Evolutionary conservation across 805 yeast species (phyloP), one percentile per base, ranked within the genome.

Genomic region (Metschnikowia gelsemii): DNA sequence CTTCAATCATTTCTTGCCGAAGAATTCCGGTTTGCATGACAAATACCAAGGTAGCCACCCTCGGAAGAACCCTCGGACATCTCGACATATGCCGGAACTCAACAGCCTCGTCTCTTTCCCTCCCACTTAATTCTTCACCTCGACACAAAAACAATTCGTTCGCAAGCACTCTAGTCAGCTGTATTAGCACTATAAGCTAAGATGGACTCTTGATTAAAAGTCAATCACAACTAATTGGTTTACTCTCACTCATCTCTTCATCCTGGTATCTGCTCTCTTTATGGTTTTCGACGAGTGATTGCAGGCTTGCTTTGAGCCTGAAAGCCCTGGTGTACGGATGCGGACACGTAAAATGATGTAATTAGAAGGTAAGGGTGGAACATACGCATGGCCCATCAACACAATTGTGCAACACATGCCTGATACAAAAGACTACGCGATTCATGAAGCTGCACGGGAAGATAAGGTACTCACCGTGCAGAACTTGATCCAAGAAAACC

Each of bases 361-460:
- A 32, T 26, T 11, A 24, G 3, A 36, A 4, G 2, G 28, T 21
- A 2, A 13, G 17, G 28, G 19, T 19, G 7, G 31, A 13, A 12
- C 9, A 13, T 18, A 20, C 24, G 21, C n/a, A 30, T 5, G 13
- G n/a, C 8, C 9, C n/a, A 19, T 31, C 14, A 2, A 31, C n/a
- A 31, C 16, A 31, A 19, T 19, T 12, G 13, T 13, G 13, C n/a
- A 19, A n/a, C 2, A 19, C 4, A 42, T 42, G 41, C 31, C 32
- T 12, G 31, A 36, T 11, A 20, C 35, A 7, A 14, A 12, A 16
- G 35, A 46, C n/a, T 36, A 20, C 14, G 34, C 46, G 13, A 43
- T 84, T 4, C 86, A 81, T 49, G 78, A 79, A 32, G 90, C 91
- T 3, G 84, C 85, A 5, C 72, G 79, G 51, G 81, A 81, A 14